These are phyloP conservation scores for Epichloe typhina DNA, from an alignment of 2,329 filamentous ascomycete species.

Conservation along the genomic window DNA sequence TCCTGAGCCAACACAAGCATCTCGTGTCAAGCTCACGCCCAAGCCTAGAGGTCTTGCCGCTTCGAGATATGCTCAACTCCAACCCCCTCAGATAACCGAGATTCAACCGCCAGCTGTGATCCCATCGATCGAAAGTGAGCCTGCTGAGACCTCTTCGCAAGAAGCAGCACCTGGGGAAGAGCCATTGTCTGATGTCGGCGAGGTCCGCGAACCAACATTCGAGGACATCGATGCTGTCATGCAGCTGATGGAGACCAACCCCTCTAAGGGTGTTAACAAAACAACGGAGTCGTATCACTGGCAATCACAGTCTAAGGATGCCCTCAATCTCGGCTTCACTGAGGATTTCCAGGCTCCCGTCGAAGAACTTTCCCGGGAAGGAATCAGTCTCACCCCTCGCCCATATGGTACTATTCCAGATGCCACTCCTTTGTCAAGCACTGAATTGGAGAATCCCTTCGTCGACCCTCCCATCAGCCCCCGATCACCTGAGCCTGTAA, in stretches of 20 bases:
- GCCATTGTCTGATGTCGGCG: neutral
- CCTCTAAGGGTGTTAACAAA: constrained; percentile 62
- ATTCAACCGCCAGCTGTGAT: constrained; percentile 16
- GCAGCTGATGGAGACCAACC: constrained; percentile 64
- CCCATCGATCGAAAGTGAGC: constrained; percentile 17
- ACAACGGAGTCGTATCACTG: constrained; percentile 33
- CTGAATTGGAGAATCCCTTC: constrained; percentile 50
- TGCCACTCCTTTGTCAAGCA: constrained; percentile 31
- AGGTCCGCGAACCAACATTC: constrained; percentile 39
- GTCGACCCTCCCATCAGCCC: constrained; percentile 36
- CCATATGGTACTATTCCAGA: constrained; percentile 35
- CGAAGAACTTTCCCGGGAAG: constrained; percentile 50
- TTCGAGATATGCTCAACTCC: constrained; percentile 31
- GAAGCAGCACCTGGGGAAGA: neutral
- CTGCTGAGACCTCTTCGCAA: neutral
- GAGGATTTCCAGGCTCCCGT: constrained; percentile 36
- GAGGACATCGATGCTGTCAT: constrained; percentile 90
- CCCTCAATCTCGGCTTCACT: constrained; percentile 32
- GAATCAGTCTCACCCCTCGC: constrained; percentile 61
- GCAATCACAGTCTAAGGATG: constrained; percentile 15
- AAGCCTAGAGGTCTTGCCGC: constrained; percentile 29
- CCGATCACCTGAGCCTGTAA: constrained; percentile 37
- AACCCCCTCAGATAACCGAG: constrained; percentile 15
- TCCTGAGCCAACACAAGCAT: constrained; percentile 8
- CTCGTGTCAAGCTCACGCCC: constrained; percentile 18